Conservation (phyloP, 2,329 filamentous ascomycete species). For the Colletotrichum sp. region DNA sequence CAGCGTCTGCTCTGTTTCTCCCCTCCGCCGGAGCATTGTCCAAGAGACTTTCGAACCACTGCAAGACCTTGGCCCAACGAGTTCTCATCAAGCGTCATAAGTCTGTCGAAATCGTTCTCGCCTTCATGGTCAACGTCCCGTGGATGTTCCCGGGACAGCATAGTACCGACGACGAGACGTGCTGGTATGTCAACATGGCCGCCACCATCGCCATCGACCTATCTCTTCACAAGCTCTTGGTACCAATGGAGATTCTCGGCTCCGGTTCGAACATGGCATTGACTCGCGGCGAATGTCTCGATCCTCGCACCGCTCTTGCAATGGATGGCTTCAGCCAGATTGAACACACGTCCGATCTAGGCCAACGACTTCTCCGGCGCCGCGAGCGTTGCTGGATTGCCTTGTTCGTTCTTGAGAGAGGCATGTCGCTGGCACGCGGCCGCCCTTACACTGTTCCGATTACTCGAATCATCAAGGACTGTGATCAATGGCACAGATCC, state of each 20-base stretch:
- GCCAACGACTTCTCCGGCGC: conserved; percentile 65
- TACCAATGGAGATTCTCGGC: conserved; percentile 55
- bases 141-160: conserved; percentile 75
- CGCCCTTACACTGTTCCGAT: conserved; percentile 72
- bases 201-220: conserved; percentile 73
- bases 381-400: conserved; percentile 75
- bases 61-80: conserved; percentile 64
- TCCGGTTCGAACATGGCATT: conserved; percentile 50
- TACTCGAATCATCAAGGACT: conserved; percentile 69
- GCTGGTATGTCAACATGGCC: conserved; percentile 73
- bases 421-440: conserved; percentile 73
- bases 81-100: conserved; percentile 67
- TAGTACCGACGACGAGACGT: conserved; percentile 76
- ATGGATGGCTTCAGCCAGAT: conserved; percentile 73
- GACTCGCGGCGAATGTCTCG: conserved; percentile 72
- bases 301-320: conserved; percentile 66
- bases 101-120: conserved; percentile 76
- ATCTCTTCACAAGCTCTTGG: conserved; percentile 72
- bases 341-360: conserved; percentile 64
- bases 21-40: conserved; percentile 68
- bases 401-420: conserved; percentile 74
- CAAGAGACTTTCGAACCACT: conserved; percentile 68
- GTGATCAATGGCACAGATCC: conserved; percentile 72
- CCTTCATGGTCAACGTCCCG: conserved; percentile 77
- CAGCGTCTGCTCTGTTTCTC: conserved; percentile 71